Evolutionary conservation across 2,329 filamentous ascomycete genomes (phyloP), one percentile per base, ranked within the genome.

Genomic region (Nakataea oryzae): DNA sequence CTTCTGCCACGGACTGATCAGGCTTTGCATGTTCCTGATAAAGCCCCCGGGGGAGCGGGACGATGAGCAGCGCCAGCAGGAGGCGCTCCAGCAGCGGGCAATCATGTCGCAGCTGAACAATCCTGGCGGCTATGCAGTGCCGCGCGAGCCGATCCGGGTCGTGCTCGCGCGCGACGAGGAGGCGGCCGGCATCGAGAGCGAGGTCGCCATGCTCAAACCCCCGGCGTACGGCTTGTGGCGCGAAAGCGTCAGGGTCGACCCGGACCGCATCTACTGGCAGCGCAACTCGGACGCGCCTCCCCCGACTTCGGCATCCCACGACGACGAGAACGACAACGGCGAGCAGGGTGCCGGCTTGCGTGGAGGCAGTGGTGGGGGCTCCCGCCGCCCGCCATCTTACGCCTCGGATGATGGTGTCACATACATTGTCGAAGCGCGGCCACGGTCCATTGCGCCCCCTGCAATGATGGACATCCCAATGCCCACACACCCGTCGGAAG

Each of bases 141-240:
- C 91, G 4, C 75, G 80, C 11, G 79, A 83, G 29, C 92, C 92
- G 1, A 96, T 96, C 64, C 86, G 82, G 54, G 90, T 96, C 13
- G 83, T 89, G 24, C 79, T 93, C 57, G 85, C 86, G 2, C 81
- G 84, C 54, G 91, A 95, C 69, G 89, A 93, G 69, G 90, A 92
- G 69, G 82, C 84, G 24, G 81, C 77, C 2, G 83, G 81, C 3
- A 72, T 80, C 61, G 80, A 83, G 62, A 82, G 78, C 60, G 81
- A 85, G 63, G 75, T 81, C 0, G 75, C 76, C 55, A 86, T 86
- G 67, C 66, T 80, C 26, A 84, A 86, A 11, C 92, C 93, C 4
- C 92, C 93, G 0, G 91, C 91, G 2, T 96, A 96, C 70, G 92
- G 92, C 0, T 76, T 91, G 1, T 96, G 91, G 90, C 81, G 91